Conservation (phyloP, 768 basidiomycete genomes). For the Phanerodontia chrysosporium region DNA sequence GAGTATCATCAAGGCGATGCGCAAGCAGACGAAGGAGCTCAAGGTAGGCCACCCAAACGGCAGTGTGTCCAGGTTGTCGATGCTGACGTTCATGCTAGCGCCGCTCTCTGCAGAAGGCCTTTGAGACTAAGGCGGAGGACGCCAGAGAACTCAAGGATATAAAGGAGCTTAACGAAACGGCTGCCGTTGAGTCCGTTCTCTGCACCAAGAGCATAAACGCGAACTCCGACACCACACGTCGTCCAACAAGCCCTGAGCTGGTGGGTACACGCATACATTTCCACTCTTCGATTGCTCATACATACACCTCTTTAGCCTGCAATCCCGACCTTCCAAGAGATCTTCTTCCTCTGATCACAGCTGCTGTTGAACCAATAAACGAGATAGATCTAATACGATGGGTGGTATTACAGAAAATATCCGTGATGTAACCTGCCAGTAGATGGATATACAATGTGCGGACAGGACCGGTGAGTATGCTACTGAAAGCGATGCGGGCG, state of each 20-base stretch:
- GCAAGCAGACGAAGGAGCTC: conserved; percentile 16
- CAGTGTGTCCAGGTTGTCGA: not conserved
- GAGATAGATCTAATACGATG: conserved; percentile 14
- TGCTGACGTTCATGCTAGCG: conserved; percentile 4
- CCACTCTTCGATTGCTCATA: not conserved
- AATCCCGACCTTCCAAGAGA: conserved; percentile 9
- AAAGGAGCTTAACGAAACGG: not conserved
- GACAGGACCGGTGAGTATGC: conserved; percentile 7
- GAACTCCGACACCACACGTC: not conserved
- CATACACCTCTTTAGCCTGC: conserved; percentile 6
- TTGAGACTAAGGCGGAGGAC: not conserved
- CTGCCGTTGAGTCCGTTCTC: not conserved
- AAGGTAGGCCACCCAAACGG: conserved; percentile 11
- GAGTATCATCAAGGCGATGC: conserved; percentile 17
- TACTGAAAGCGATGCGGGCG: conserved; percentile 12
- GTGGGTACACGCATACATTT: conserved; percentile 2
- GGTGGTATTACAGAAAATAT: conserved; percentile 18
- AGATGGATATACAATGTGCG: conserved; percentile 20
- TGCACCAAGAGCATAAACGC: not conserved
- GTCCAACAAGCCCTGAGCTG: not conserved
- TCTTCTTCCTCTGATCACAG: conserved; percentile 9
- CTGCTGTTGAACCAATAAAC: conserved; percentile 4
- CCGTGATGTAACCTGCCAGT: conserved; percentile 13
- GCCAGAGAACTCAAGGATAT: not conserved
- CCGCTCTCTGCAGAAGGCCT: conserved; percentile 10